Conservation (phyloP, 2,329 filamentous ascomycete genomes). For the Fusarium sp. region DNA sequence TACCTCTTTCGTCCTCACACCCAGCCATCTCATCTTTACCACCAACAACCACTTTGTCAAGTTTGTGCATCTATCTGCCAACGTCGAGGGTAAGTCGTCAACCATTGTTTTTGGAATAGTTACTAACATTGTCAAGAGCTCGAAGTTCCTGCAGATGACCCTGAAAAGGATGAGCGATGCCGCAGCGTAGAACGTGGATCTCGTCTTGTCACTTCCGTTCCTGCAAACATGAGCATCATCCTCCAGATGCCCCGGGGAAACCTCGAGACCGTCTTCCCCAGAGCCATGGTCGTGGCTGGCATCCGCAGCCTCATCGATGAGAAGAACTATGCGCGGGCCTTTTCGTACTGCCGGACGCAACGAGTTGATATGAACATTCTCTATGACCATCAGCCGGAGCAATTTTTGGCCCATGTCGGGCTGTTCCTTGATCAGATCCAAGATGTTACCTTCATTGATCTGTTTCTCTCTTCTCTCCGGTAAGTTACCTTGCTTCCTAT, state of each 20-base stretch:
- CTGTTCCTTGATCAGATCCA: conserved; percentile 87
- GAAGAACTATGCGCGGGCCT: conserved; percentile 86
- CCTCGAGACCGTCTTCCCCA: conserved; percentile 92
- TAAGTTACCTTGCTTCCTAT: conserved; percentile 52
- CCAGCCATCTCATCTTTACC: conserved; percentile 88
- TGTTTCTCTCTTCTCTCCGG: conserved; percentile 90
- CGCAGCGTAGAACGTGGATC: conserved; percentile 92
- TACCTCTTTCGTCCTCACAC: conserved; percentile 88
- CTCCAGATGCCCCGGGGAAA: conserved; percentile 98
- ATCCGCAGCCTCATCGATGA: conserved; percentile 84
- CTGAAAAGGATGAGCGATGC: conserved; percentile 91
- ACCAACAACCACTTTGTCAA: conserved; percentile 94
- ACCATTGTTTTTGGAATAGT: background rate
- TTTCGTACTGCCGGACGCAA: conserved; percentile 88
- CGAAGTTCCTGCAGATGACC: conserved; percentile 86
- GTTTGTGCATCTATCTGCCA: conserved; percentile 81
- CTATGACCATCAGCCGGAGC: conserved; percentile 89
- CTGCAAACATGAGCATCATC: conserved; percentile 85
- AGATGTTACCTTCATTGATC: conserved; percentile 84
- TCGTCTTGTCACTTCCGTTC: conserved; percentile 87
- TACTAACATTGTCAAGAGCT: conserved; percentile 68
- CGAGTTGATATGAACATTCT: conserved; percentile 98
- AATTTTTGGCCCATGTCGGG: conserved; percentile 82
- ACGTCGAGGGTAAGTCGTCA: conserved; percentile 67
- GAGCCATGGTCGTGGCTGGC: conserved; percentile 91